A percentile compares a stretch with the other conserved stretches of the same genome.
phyloP scores from a whole-genome alignment of 306 rosid species.

The Calophaca sinica region DNA sequence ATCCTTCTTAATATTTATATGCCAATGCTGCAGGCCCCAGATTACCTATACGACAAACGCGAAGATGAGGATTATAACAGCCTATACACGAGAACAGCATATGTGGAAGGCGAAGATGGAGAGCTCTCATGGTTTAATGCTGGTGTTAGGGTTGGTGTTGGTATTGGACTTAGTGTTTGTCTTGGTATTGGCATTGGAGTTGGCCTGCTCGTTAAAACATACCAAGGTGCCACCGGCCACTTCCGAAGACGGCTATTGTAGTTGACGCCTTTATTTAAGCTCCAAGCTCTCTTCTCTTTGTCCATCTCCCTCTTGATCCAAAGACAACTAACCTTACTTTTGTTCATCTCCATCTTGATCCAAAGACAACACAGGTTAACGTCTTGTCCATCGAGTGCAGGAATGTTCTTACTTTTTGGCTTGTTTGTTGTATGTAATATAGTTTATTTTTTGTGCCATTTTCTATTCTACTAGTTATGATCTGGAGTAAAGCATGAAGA shows the following conservation, averaged over 20 bases:
- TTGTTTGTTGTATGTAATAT: slow-evolving; percentile 46
- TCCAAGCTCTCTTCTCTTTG: slow-evolving; percentile 17
- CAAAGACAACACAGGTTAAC: slow-evolving; percentile 34
- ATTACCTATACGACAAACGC: slow-evolving; percentile 49
- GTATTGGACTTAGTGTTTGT: slow-evolving; percentile 87
- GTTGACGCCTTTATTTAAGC: neutral
- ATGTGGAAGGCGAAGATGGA: slow-evolving; percentile 75
- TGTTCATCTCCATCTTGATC: slow-evolving; percentile 22
- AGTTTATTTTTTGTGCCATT: slow-evolving; percentile 38
- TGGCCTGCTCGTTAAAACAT: slow-evolving; percentile 73
- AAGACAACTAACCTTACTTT: slow-evolving; percentile 39
- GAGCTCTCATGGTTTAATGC: slow-evolving; percentile 90
- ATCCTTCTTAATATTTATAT: slow-evolving; percentile 13
- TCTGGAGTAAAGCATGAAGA: slow-evolving; percentile 46
- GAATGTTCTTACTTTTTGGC: slow-evolving; percentile 1
- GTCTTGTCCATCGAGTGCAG: slow-evolving; percentile 42
- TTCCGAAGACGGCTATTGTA: slow-evolving; percentile 63
- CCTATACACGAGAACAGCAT: slow-evolving; percentile 54
- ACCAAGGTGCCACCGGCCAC: slow-evolving; percentile 78
- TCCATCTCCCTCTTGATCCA: slow-evolving; percentile 35
- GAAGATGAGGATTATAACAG: slow-evolving; percentile 55
- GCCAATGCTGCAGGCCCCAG: slow-evolving; percentile 49
- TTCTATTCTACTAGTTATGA: slow-evolving; percentile 32
- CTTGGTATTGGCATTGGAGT: slow-evolving; percentile 85
- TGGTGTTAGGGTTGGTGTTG: slow-evolving; percentile 81